Base-by-base conservation (phyloP, 768 basidiomycete species). In the Boletus eberwhitei region DNA sequence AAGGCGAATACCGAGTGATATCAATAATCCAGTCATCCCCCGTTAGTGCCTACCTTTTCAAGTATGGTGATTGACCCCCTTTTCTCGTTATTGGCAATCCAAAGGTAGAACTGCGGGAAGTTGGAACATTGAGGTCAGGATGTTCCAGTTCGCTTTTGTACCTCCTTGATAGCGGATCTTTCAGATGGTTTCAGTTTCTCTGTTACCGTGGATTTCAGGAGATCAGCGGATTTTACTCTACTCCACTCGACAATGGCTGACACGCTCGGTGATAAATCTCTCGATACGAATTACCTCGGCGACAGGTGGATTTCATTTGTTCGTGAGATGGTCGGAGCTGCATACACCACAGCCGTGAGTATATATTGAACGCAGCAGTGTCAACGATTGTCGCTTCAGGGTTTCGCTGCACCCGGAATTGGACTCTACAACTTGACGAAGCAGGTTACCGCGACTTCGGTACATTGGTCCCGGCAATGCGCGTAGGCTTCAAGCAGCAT, bases 1-100 rank as follows among this genome's bases (percentile, higher is more conserved):
- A 43, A 52, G 44, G 44, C 17, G 24, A 53, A 41, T 42, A 16
- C 14, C 45, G 57, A 55, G 55, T 45, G 52, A 44, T 52, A 26
- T 45, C 52, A 19, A 48, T 43, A 17, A 40, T 36, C 16, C 39
- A 17, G n/a, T 48, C 45, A 12, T 21, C n/a, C 32, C 37, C 14
- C 32, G 48, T 52, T 21, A 55, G 58, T 51, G 41, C 37, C 5
- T 53, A 11, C n/a, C 39, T 51, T 47, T 35, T 41, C 26, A 32
- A n/a, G 8, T 12, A 14, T 34, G 37, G 17, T 16, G 16, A 43
- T 50, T 34, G 24, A 21, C 21, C 11, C 24, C 22, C 36, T n/a
- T 8, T 38, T 42, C 29, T 21, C n/a, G 31, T 38, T 29, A 17
- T 22, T 26, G 24, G n/a, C 17, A 16, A 51, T 57, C 21, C 37